Conservation (phyloP, 2,329 filamentous ascomycete species). For the Blastomyces percursus region DNA sequence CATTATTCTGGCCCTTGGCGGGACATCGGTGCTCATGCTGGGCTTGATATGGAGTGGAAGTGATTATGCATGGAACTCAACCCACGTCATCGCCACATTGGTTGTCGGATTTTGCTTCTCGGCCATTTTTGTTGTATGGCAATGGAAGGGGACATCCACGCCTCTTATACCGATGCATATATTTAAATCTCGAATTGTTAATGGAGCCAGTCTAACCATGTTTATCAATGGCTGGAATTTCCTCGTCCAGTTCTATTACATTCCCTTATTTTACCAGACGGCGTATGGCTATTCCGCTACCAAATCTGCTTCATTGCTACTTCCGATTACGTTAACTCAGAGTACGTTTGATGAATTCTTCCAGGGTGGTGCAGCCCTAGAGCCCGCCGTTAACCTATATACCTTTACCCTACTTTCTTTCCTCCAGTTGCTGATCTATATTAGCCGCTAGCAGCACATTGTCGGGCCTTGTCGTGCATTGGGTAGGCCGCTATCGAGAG, state of each 20-base stretch:
- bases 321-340: constrained; percentile 42
- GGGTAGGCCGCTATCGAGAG: constrained; percentile 44
- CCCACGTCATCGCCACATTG: constrained; percentile 45
- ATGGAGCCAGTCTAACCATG: constrained; percentile 47
- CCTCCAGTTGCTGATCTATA: constrained; percentile 22
- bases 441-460: constrained; percentile 39
- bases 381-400: neutral
- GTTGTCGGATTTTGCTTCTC: constrained; percentile 36
- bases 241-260: constrained; percentile 49
- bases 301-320: constrained; percentile 40
- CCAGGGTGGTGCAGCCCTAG: neutral
- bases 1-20: constrained; percentile 37
- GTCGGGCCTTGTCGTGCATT: constrained; percentile 44
- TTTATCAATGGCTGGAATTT: constrained; percentile 51
- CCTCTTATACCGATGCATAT: constrained; percentile 37
- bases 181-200: constrained; percentile 44
- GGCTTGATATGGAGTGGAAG: constrained; percentile 51
- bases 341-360: constrained; percentile 15
- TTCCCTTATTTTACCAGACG: constrained; percentile 52
- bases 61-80: constrained; percentile 46
- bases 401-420: neutral
- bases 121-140: constrained; percentile 23
- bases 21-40: constrained; percentile 36
- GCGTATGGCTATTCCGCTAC: constrained; percentile 36
- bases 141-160: constrained; percentile 24